phyloP scores from a whole-genome alignment of 2,329 filamentous ascomycete genomes.

The Stachybotrys chlorohalonatus region DNA sequence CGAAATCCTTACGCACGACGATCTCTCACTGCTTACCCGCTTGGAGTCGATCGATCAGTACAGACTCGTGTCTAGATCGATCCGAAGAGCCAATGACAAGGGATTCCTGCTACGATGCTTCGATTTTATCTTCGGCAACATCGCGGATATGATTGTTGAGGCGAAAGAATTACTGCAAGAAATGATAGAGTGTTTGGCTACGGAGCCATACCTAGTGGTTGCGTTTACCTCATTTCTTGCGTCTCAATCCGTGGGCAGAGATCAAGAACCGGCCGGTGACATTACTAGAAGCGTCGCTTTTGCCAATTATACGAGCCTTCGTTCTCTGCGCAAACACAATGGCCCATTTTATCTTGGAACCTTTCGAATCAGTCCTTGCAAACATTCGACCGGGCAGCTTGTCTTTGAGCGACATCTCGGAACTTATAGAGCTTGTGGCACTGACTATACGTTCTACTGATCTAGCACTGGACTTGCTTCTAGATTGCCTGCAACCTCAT shows the following conservation, averaged over 20 bases:
- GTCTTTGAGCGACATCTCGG: neutral
- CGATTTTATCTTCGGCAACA: neutral
- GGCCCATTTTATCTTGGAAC: conserved; percentile 4
- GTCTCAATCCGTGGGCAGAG: neutral
- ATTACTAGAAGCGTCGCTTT: neutral
- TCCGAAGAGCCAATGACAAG: neutral
- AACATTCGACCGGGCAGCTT: conserved; percentile 1
- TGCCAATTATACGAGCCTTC: conserved; percentile 1
- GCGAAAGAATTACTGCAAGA: fast-evolving
- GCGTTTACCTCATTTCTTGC: neutral
- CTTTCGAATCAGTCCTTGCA: conserved; percentile 4
- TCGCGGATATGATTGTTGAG: neutral
- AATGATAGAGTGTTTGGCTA: neutral
- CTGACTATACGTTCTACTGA: conserved; percentile 7
- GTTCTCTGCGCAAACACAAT: conserved; percentile 1
- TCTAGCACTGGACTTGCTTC: conserved; percentile 6
- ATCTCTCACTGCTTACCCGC: neutral
- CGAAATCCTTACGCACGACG: neutral
- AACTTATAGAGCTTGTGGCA: conserved; percentile 5
- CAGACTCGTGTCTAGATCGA: neutral
- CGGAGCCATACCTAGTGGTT: neutral
- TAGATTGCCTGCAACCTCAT: conserved; percentile 19
- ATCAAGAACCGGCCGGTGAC: fast-evolving
- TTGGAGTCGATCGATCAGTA: neutral
- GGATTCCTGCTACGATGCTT: neutral